A percentile compares a stretch with the other conserved stretches of the same genome.
These are phyloP conservation scores for Sporisorium iseilematis-ciliati DNA, from an alignment of 1,284 basidiomycete genomes.

Conservation along the genomic window DNA sequence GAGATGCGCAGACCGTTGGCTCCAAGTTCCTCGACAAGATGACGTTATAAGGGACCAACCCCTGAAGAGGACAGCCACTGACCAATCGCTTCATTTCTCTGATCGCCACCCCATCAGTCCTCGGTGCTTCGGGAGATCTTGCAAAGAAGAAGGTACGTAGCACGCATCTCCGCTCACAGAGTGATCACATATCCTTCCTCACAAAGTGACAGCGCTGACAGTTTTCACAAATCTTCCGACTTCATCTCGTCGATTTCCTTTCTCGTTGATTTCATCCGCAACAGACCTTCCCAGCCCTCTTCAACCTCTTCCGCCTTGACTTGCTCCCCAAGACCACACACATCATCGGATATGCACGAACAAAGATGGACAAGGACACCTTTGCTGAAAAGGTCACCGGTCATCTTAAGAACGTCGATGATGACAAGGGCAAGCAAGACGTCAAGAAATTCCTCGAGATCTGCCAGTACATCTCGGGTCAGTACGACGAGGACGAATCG, in stretches of 20 bases:
- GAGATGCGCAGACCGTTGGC: neutral
- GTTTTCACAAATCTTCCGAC: neutral
- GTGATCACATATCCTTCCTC: neutral
- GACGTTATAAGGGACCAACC: neutral
- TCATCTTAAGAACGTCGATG: slow-evolving; percentile 56
- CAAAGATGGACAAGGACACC: slow-evolving; percentile 67
- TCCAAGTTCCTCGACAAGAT: neutral
- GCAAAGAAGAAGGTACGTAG: slow-evolving; percentile 93
- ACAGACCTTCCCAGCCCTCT: slow-evolving; percentile 67
- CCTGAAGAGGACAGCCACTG: no score
- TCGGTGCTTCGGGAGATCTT: slow-evolving; percentile 96
- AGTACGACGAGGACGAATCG: slow-evolving; percentile 65
- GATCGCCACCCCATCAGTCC: slow-evolving; percentile 74
- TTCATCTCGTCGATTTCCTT: neutral
- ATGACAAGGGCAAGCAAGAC: slow-evolving; percentile 54
- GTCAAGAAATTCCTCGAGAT: slow-evolving; percentile 60
- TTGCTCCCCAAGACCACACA: slow-evolving; percentile 61
- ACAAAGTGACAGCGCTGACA: slow-evolving; percentile 5
- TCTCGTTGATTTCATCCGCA: neutral
- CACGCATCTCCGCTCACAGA: neutral
- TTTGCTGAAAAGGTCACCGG: slow-evolving; percentile 65
- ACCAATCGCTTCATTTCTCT: no score
- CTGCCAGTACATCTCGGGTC: slow-evolving; percentile 66
- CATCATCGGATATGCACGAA: slow-evolving; percentile 70
- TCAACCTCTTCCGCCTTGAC: slow-evolving; percentile 63